Conservation (phyloP, 768 basidiomycete species). For the Mycena epipterygia region DNA sequence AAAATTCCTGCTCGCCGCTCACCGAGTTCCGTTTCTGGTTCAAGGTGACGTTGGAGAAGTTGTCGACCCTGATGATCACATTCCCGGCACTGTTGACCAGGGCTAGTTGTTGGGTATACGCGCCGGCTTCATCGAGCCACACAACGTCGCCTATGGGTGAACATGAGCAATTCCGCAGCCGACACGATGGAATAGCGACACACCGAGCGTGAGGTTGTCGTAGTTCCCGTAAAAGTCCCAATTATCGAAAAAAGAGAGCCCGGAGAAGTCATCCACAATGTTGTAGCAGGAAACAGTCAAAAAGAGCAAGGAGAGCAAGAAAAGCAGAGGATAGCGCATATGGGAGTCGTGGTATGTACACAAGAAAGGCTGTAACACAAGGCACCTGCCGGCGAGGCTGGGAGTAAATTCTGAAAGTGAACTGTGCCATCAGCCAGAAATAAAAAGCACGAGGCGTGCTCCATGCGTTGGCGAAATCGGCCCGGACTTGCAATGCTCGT, state of each 20-base stretch:
- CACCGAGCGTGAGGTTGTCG: conserved; percentile 53
- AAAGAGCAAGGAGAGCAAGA: conserved; percentile 23
- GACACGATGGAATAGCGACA: not conserved
- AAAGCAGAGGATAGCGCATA: conserved; percentile 26
- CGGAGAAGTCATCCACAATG: conserved; percentile 54
- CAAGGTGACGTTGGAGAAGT: conserved; percentile 60
- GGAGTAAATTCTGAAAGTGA: conserved; percentile 19
- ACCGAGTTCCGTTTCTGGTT: conserved; percentile 74
- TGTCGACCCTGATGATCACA: conserved; percentile 74
- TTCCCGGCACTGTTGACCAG: conserved; percentile 63
- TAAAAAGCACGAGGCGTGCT: conserved; percentile 30
- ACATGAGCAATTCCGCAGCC: not conserved
- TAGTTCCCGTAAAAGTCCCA: conserved; percentile 58
- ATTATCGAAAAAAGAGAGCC: conserved; percentile 58
- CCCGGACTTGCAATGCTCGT: conserved; percentile 1
- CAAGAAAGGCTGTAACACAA: conserved; percentile 4
- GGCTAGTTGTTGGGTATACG: conserved; percentile 55
- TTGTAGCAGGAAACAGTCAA: conserved; percentile 41
- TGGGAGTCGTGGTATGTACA: conserved; percentile 26
- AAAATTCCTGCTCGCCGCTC: conserved; percentile 35
- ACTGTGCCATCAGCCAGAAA: conserved; percentile 29
- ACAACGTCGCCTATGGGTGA: conserved; percentile 58
- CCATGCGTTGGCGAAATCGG: conserved; percentile 8
- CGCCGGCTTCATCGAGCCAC: conserved; percentile 58
- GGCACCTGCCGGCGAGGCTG: conserved; percentile 30